Percentiles rank a stretch among this genome's conserved stretches.
Conservation (phyloP, 1,139 yeast species). For the Sugiyamaella japonica region DNA sequence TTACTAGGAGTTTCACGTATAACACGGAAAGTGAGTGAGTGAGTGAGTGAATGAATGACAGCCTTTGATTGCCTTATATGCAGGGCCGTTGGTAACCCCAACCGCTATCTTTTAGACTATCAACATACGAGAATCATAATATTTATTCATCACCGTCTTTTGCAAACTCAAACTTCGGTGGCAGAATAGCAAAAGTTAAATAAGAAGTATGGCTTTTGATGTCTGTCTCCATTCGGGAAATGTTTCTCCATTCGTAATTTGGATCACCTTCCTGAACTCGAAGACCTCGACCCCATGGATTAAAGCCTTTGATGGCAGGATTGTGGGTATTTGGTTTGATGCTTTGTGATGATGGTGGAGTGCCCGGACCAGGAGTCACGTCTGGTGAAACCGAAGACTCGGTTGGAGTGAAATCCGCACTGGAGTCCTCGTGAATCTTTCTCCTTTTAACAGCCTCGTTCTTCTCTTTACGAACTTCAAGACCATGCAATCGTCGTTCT, state of each 20-base stretch:
- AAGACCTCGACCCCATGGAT: conserved; percentile 87
- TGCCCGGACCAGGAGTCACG: not conserved
- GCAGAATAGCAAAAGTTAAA: conserved; percentile 74
- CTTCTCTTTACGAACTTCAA: conserved; percentile 55
- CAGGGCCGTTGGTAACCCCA: conserved; percentile 1
- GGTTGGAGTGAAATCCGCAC: not conserved
- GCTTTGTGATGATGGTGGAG: not conserved
- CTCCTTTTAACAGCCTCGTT: conserved; percentile 25
- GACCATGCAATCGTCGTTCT: conserved; percentile 69
- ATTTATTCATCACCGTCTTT: not conserved
- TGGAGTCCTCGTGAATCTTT: conserved; percentile 24
- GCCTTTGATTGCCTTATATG: not conserved
- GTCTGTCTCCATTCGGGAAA: conserved; percentile 79
- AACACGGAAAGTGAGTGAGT: too few relatives aligned
- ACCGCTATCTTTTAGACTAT: not conserved
- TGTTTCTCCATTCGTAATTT: conserved; percentile 74
- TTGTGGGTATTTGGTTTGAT: not conserved
- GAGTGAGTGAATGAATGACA: too few relatives aligned
- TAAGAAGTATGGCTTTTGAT: conserved; percentile 93
- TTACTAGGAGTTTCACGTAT: too few relatives aligned
- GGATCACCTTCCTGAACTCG: conserved; percentile 86
- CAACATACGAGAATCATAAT: not conserved
- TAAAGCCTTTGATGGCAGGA: conserved; percentile 55
- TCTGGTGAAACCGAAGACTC: conserved; percentile 3
- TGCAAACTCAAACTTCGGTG: conserved; percentile 30